Base-by-base conservation (phyloP, 2,329 filamentous ascomycete genomes). In the Metarhizium sp. region DNA sequence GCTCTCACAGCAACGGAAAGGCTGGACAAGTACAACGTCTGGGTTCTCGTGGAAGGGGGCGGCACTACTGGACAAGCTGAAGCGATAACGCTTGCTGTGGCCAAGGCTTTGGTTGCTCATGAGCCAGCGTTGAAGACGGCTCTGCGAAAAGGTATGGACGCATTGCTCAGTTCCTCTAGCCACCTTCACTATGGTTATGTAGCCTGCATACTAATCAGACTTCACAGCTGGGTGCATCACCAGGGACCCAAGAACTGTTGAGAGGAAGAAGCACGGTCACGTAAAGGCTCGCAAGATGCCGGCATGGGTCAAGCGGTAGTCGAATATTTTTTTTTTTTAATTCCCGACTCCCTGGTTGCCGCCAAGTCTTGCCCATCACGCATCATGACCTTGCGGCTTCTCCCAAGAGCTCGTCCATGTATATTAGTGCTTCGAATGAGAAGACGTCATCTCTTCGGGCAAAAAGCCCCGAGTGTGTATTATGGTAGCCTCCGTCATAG, bases 241-340 rank as follows among this genome's bases (percentile, higher is more conserved):
- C 53, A 87, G 92, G 67, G 92, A 99, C 76, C 82, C 86, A 56
- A 90, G 92, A 75, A 85, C 80, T 67, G 95, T 99, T 63, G 94
- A 99, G 76, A 92, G 94, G 71, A 99, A 99, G 86, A 97, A 99
- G 82, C 84, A 90, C 56, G 95, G 94, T 63, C 90, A 90, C 67
- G 74, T 95, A 75, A 99, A 99, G 81, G 92, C 94, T 57, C 88
- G 94, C 75, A 99, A 99, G 85, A 95, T 88, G 84, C 92, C 92
- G 58, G 82, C 94, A 65, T 99, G 95, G 94, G 92, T 97, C 80
- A 97, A 96, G 84, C 75, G 81, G 75, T 84, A 78, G 53, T 38
- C 10, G 7, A 32, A 50, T 25, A 3, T 20, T 13, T n/a, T n/a
- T n/a, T 10, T 13, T 49, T 49, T 4, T 36, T 25, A 3, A 18